These are phyloP conservation scores for Trichomonascus vanleenenianus DNA, from an alignment of 805 yeast genomes.

Conservation along the genomic window DNA sequence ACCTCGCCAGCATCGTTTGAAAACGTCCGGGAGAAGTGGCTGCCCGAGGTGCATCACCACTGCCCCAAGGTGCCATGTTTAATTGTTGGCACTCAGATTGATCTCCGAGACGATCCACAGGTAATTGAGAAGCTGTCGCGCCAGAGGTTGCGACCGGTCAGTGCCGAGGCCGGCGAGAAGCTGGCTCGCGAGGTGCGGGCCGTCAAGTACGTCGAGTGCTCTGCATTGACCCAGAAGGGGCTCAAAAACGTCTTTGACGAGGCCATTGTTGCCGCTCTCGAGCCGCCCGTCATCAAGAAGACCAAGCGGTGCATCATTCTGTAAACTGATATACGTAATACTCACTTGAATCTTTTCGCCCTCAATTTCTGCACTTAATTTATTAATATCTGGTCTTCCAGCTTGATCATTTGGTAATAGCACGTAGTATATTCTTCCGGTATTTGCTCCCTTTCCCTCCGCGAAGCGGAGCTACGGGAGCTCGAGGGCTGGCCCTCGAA, in stretches of 20 bases:
- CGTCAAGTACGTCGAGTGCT: constrained; percentile 94
- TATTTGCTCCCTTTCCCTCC: too few relatives aligned
- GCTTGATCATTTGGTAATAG: too few relatives aligned
- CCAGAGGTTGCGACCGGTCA: constrained; percentile 81
- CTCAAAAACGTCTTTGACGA: constrained; percentile 97
- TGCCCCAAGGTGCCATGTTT: constrained; percentile 98
- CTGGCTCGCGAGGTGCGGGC: constrained; percentile 92
- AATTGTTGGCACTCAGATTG: constrained; percentile 95
- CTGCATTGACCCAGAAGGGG: constrained; percentile 95
- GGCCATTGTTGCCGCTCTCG: constrained; percentile 96
- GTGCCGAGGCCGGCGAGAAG: constrained; percentile 82
- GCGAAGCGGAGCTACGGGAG: too few relatives aligned
- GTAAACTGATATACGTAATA: too few relatives aligned
- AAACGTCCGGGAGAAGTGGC: constrained; percentile 97
- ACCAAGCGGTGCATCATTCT: constrained; percentile 70
- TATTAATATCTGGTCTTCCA: too few relatives aligned
- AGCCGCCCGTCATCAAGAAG: constrained; percentile 90
- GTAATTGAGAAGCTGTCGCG: constrained; percentile 83
- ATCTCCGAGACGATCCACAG: constrained; percentile 87
- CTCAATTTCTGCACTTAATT: neutral
- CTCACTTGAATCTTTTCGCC: neutral
- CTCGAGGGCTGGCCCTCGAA: too few relatives aligned
- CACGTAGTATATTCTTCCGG: too few relatives aligned
- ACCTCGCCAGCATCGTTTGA: constrained; percentile 97
- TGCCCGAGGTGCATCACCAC: constrained; percentile 96